phyloP scores from a whole-genome alignment of 345 rosid genomes.

The Aquilaria malaccensis region DNA sequence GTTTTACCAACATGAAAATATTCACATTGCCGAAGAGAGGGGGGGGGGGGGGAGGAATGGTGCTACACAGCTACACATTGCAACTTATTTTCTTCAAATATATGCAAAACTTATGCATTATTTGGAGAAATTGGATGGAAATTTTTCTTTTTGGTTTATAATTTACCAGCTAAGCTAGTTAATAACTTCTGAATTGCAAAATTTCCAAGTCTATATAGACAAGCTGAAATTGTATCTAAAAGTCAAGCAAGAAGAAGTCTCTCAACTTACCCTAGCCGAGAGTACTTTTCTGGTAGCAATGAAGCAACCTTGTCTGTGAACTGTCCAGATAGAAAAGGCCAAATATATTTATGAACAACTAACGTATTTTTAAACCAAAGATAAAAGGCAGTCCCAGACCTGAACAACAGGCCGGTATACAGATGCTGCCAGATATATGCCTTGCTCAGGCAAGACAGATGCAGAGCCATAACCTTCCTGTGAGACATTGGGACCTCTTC shows the following conservation, averaged over 20 bases:
- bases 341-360: neutral
- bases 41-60: too few relatives aligned
- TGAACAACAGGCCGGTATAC: slow-evolving; percentile 89
- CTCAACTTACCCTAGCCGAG: slow-evolving; percentile 79
- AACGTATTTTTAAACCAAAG: slow-evolving; percentile 7
- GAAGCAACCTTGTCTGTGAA: slow-evolving; percentile 88
- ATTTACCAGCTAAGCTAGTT: too few relatives aligned
- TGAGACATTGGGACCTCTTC: slow-evolving; percentile 64
- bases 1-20: too few relatives aligned
- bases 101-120: too few relatives aligned
- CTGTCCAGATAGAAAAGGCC: slow-evolving; percentile 37
- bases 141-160: too few relatives aligned
- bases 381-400: slow-evolving; percentile 39
- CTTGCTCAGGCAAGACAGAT: slow-evolving; percentile 95
- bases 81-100: too few relatives aligned
- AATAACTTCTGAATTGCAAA: too few relatives aligned
- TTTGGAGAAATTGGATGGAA: too few relatives aligned
- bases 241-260: slow-evolving; percentile 9
- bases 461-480: slow-evolving; percentile 99
- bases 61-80: too few relatives aligned
- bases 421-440: slow-evolving; percentile 95
- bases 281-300: slow-evolving; percentile 78
- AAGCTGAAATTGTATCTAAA: slow-evolving; percentile 1
- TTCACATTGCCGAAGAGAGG: too few relatives aligned
- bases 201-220: too few relatives aligned